Conservation (phyloP, 2,329 filamentous ascomycete species). For the Hypoxylon sp. region DNA sequence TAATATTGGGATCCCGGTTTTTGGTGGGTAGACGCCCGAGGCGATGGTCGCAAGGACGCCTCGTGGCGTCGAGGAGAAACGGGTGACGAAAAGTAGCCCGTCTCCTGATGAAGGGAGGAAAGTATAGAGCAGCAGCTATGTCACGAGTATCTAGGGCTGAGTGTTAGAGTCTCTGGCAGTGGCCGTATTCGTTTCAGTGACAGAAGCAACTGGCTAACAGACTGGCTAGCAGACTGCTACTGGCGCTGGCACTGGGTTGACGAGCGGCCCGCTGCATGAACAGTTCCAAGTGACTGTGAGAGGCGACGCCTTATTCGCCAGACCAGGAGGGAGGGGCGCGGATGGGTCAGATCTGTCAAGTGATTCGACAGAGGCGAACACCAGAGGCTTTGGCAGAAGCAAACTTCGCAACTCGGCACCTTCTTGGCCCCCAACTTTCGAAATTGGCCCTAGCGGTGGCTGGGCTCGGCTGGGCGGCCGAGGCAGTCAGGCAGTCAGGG, state of each 20-base stretch:
- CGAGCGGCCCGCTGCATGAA: constrained; percentile 25
- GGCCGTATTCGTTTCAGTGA: constrained; percentile 23
- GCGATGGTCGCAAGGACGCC: constrained; percentile 12
- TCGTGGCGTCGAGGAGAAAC: constrained; percentile 13
- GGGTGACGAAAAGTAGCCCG: constrained; percentile 12
- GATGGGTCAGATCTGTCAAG: constrained; percentile 26
- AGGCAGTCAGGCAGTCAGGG: too few relatives aligned
- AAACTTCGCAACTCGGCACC: constrained; percentile 1
- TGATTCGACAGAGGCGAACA: constrained; percentile 28
- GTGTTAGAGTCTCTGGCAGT: constrained; percentile 21
- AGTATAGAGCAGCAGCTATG: constrained; percentile 17
- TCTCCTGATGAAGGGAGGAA: not conserved
- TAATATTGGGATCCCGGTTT: constrained; percentile 16
- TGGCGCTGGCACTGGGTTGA: too few relatives aligned
- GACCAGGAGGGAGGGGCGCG: constrained; percentile 10
- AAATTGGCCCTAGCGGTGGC: constrained; percentile 19
- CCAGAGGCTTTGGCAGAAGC: too few relatives aligned
- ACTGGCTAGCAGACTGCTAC: too few relatives aligned
- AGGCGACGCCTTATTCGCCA: constrained; percentile 15
- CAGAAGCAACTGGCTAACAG: not conserved
- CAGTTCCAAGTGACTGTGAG: constrained; percentile 24
- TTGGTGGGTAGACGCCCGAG: not conserved
- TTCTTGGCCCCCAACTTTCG: constrained; percentile 17
- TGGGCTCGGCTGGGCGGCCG: too few relatives aligned
- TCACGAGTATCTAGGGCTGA: constrained; percentile 33